Evolutionary conservation across 192 early-diverging fungal species (phyloP).

Genomic region (Backusella tarrabulga): DNA sequence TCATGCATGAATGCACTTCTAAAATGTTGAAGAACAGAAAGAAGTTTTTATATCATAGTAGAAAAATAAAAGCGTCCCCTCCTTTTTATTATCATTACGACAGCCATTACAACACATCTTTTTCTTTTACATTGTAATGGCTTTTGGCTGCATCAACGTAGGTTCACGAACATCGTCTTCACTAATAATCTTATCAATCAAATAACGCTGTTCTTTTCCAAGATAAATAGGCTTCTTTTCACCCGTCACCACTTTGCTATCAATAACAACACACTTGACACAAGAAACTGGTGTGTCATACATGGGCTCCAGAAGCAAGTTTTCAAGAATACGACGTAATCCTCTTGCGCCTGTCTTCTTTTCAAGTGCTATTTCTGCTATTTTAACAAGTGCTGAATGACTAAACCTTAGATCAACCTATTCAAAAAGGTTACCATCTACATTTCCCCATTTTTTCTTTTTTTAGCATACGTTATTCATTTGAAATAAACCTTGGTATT

Average conservation of each 20-base stretch:
- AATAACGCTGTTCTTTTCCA: constrained; percentile 37
- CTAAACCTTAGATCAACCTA: constrained; percentile 71
- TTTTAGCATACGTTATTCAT: constrained; percentile 40
- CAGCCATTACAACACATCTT: neutral
- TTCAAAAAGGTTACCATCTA: no score
- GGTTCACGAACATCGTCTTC: constrained; percentile 16
- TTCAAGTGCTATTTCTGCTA: constrained; percentile 74
- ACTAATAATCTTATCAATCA: constrained; percentile 13
- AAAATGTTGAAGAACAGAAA: neutral
- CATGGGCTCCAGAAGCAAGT: constrained; percentile 70
- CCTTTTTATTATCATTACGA: neutral
- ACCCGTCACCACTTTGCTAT: constrained; percentile 57
- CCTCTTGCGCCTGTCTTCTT: constrained; percentile 89
- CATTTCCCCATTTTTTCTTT: no score
- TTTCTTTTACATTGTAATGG: neutral
- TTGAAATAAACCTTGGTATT: constrained; percentile 76
- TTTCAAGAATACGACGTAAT: constrained; percentile 80
- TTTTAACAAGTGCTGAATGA: constrained; percentile 57
- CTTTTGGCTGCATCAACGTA: neutral
- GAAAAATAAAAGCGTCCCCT: neutral
- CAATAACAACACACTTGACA: constrained; percentile 69
- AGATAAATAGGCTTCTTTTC: constrained; percentile 67
- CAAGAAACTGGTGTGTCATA: constrained; percentile 81
- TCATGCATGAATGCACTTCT: neutral
- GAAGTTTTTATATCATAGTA: neutral